Evolutionary conservation across 2,329 filamentous ascomycete species (phyloP).

Genomic region (Fusarium transvaalense): DNA sequence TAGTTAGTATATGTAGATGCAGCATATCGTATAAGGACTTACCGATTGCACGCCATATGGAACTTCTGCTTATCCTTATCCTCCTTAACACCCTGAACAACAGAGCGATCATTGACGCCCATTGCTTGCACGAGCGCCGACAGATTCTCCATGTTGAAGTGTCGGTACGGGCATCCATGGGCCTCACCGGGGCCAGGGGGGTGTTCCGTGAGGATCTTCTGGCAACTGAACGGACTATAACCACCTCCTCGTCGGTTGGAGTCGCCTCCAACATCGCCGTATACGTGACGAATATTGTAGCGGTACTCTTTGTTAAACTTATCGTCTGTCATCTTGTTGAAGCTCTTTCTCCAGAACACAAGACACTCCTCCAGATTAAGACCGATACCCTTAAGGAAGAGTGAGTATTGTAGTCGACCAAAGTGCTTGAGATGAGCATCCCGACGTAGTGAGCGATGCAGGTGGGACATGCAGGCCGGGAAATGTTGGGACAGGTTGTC

Average conservation of each 20-base stretch:
- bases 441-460: slow-evolving; percentile 87
- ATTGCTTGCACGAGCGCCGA: slow-evolving; percentile 79
- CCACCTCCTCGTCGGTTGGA: slow-evolving; percentile 86
- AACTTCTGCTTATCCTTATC: slow-evolving; percentile 90
- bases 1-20: slow-evolving; percentile 2
- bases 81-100: slow-evolving; percentile 85
- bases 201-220: slow-evolving; percentile 93
- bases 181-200: slow-evolving; percentile 87
- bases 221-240: slow-evolving; percentile 92
- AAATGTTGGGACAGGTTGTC: slow-evolving; percentile 85
- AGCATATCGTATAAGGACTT: slow-evolving; percentile 46
- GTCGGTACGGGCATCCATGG: slow-evolving; percentile 96
- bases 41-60: slow-evolving; percentile 95
- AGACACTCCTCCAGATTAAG: slow-evolving; percentile 92
- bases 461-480: slow-evolving; percentile 92
- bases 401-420: slow-evolving; percentile 91
- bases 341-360: slow-evolving; percentile 88
- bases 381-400: slow-evolving; percentile 97
- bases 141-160: slow-evolving; percentile 91
- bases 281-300: slow-evolving; percentile 95
- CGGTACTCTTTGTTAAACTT: slow-evolving; percentile 97
- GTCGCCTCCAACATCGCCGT: slow-evolving; percentile 96
- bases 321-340: slow-evolving; percentile 90
- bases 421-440: slow-evolving; percentile 94
- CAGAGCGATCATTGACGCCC: slow-evolving; percentile 81